Evolutionary conservation across 2,329 filamentous ascomycete species (phyloP), one percentile per base, ranked within the genome.

Genomic region (Pseudomassariella vexata): DNA sequence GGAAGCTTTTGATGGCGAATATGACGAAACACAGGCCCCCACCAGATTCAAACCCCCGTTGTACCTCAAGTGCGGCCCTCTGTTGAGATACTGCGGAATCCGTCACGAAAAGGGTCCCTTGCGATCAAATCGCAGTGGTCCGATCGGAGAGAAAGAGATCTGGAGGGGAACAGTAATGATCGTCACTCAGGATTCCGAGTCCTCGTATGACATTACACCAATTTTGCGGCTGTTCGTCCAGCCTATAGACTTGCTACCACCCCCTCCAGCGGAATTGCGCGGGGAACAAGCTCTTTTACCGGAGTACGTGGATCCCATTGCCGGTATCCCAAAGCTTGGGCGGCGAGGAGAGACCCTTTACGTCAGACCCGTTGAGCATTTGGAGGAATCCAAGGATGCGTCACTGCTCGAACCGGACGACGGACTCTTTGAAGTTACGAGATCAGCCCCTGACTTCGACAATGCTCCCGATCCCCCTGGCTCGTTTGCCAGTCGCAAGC

Each of bases 161-260:
- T 98, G 92, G 92, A 78, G 89, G 55, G 92, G 92, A 5, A 94
- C 79, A 38, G 73, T 96, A 36, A 88, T 98, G 86, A 95, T 98
- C 47, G 88, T 98, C 15, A 96, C 92, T 0, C 73, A 79, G 32
- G 90, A 98, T 50, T 72, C 76, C 2, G 75, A 82, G 24, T 96
- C 90, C 3, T 84, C 82, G 1, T 95, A 95, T 50, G 76, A 80
- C 26, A 79, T 86, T 28, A 73, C 73, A 0, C 92, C 92, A 4
- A 85, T 74, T 0, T 63, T 98, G 42, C 76, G 89, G 25, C 59
- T 98, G 4, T 98, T 96, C 55, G 79, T 82, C 6, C 89, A 95
- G 51, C 83, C 87, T 2, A 82, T 90, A 56, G 83, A 89, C 40
- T 65, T 95, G 12, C 65, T 94, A 2, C 82, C 85, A 6, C 83